Evolutionary conservation across 768 basidiomycete genomes (phyloP), one percentile per base, ranked within the genome.

Genomic region (Lactarius deliciosus): DNA sequence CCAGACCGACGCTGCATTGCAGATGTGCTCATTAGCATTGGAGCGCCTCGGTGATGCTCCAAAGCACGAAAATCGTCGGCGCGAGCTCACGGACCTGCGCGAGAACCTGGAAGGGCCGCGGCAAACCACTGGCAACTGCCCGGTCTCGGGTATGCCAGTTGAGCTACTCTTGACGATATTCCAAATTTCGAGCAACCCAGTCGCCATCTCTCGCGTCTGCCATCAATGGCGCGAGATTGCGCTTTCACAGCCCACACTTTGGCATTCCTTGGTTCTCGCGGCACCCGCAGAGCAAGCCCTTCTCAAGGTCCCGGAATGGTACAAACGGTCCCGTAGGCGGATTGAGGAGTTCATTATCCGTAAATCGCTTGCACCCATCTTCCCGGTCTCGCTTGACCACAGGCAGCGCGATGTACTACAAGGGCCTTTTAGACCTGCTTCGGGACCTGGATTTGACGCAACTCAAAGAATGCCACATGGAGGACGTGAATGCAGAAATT

Each of bases 91-190:
- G 38, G 72, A 30, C 20, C 59, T 50, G 56, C 63, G 62, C 41
- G 11, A 13, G 22, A 50, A 34, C 41, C 63, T 64, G 18, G 40
- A 66, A 50, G 53, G 57, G 11, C 57, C 13, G 18, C 34, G 34
- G 34, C 34, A 8, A 34, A 45, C 59, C 30, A 57, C 30, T 30
- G 30, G 30, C 30, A 30, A 20, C 41, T 55, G 38, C 25, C 41
- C 25, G n/a, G 68, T 71, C 11, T 73, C 72, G 7, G 74, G 32
- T 65, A 80, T 94, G 5, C 91, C 92, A 0, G 79, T 87, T n/a
- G 92, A 94, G 74, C 78, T 91, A 10, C 79, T 90, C 47, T 75
- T 76, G 8, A 79, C 80, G 62, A 83, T 93, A 18, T 87, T 89
- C 59, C 69, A 72, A 18, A 50, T 79, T 13, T 72, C 85, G 5